Percentiles rank a stretch among this genome's conserved stretches.
Evolutionary conservation across 2,329 filamentous ascomycete genomes (phyloP).

Genomic region (Nemania sp.): DNA sequence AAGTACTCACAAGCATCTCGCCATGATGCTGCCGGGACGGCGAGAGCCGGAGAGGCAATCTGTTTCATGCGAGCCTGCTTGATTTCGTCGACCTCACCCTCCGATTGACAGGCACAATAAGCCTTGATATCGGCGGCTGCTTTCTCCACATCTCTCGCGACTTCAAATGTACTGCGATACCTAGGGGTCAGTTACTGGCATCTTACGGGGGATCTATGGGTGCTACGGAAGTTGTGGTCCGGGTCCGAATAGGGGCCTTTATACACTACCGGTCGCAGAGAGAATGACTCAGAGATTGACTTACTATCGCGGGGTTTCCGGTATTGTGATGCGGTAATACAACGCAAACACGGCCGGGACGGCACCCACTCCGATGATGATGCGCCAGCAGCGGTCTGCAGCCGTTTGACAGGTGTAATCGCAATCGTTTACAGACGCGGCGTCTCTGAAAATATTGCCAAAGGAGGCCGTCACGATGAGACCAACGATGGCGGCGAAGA

Average conservation of each 20-base stretch:
- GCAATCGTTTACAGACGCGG: constrained; percentile 54
- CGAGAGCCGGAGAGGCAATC: constrained; percentile 55
- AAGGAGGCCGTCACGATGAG: constrained; percentile 71
- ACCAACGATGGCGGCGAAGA: constrained; percentile 71
- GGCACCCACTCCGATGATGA: constrained; percentile 79
- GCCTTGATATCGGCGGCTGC: constrained; percentile 73
- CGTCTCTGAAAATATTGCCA: constrained; percentile 53
- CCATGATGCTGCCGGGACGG: constrained; percentile 72
- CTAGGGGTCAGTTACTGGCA: not conserved
- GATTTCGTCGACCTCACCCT: constrained; percentile 54
- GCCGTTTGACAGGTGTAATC: constrained; percentile 67
- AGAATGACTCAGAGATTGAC: not conserved
- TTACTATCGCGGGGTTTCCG: constrained; percentile 76
- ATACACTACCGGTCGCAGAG: not conserved
- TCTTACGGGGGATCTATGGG: not conserved
- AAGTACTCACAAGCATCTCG: constrained; percentile 71
- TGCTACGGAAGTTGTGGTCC: not conserved
- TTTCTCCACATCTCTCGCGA: constrained; percentile 75
- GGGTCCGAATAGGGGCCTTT: not conserved
- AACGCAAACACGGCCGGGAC: constrained; percentile 77
- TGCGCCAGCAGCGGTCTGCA: constrained; percentile 81
- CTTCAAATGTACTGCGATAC: constrained; percentile 66
- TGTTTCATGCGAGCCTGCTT: constrained; percentile 59
- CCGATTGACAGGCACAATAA: constrained; percentile 55
- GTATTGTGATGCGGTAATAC: constrained; percentile 86